A percentile compares a stretch with the other conserved stretches of the same genome.
Conservation (phyloP, 1,284 basidiomycete genomes). For the Athelia psychrophila region DNA sequence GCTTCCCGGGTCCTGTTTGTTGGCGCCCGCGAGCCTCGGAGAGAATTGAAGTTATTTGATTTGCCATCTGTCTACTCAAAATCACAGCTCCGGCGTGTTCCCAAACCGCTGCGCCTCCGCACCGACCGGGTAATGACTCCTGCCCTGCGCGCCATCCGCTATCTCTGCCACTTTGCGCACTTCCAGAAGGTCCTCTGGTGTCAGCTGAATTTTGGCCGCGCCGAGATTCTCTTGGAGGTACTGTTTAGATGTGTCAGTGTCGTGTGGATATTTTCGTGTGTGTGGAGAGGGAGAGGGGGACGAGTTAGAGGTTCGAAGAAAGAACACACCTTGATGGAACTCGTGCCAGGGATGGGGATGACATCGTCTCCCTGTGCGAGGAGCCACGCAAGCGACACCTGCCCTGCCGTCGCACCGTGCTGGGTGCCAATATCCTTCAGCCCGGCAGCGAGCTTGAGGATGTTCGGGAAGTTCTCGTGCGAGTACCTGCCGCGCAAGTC, state of each 20-base stretch:
- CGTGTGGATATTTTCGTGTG: constrained; percentile 35
- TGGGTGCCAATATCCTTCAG: constrained; percentile 41
- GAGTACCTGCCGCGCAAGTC: constrained; percentile 45
- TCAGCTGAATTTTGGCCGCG: too few species aligned
- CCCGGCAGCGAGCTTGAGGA: constrained; percentile 46
- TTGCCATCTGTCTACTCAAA: too few species aligned
- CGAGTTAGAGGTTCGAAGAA: neutral
- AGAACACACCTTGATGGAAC: constrained; percentile 33
- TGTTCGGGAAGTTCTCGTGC: too few species aligned
- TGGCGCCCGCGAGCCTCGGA: too few species aligned
- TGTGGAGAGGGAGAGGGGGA: constrained; percentile 9
- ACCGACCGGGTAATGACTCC: neutral
- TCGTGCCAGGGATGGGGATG: constrained; percentile 53
- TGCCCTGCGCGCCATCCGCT: constrained; percentile 16
- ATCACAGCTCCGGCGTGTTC: neutral
- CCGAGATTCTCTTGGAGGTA: constrained; percentile 29
- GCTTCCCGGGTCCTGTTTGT: too few species aligned
- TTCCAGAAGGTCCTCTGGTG: constrained; percentile 32
- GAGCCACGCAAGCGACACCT: too few species aligned
- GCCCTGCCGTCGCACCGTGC: constrained; percentile 47
- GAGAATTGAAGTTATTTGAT: too few species aligned
- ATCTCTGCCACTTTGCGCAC: constrained; percentile 33
- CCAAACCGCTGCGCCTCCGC: neutral
- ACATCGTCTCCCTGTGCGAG: constrained; percentile 48
- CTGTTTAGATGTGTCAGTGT: constrained; percentile 34